Base-by-base conservation (phyloP, 2,329 filamentous ascomycete species). In the Dryadomyces quercivorus region DNA sequence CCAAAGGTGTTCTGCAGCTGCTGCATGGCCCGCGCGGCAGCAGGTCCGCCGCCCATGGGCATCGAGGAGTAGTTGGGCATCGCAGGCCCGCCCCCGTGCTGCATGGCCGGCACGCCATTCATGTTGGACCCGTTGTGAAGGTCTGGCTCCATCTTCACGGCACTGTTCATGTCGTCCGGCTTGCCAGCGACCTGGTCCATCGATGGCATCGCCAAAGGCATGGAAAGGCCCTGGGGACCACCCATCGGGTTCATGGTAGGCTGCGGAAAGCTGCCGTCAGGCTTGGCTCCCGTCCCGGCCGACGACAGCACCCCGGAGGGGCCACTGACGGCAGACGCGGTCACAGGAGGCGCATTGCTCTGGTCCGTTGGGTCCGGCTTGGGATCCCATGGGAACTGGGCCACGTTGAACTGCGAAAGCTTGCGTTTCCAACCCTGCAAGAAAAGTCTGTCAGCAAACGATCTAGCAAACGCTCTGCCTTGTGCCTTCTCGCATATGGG, bases 311-410 rank as follows among this genome's bases (percentile, higher is more conserved):
- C 38, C 2, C 36, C 51, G 6, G 50, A 21, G 13, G 38, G 20
- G 15, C 40, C 50, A n/a, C 21, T 13, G 2, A n/a, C 21, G 2
- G 38, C 15, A 10, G 38, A 7, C n/a, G 31, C 43, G 20, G 44
- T 2, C 42, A 20, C 21, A 26, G 18, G n/a, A 12, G 12, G n/a
- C 16, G 20, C 44, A n/a, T 58, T 60, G 69, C 68, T 40, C 69
- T 40, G 36, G 15, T 40, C 36, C 36, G 36, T 40, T 40, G 36
- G 10, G 15, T 40, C 84, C 51, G 86, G 85, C 65, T 86, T 84
- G 46, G 93, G 92, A 66, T 98, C 93, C 93, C 93, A 98, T 12
- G 93, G 92, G 67, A 97, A 96, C 55, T 81, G 75, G 57, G 93
- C 93, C 58, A 97, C 85, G 61, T 86, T 82, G 60, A 94, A 82